Conservation (phyloP, 192 early-diverging fungal genomes). For the Geranomyces variabilis region DNA sequence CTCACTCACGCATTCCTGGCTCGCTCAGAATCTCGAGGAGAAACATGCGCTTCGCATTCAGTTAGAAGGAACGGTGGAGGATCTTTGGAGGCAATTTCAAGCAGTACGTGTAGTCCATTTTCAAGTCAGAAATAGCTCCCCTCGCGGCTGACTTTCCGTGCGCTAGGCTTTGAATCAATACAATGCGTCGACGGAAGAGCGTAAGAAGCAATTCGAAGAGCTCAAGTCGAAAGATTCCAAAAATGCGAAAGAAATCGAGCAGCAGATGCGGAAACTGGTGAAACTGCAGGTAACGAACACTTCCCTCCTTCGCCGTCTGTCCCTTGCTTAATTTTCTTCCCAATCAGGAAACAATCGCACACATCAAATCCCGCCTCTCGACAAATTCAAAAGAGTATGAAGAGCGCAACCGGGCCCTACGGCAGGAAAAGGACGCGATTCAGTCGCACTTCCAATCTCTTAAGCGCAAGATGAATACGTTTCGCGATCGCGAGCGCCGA, state of each 20-base stretch:
- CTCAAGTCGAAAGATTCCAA: conserved; percentile 63
- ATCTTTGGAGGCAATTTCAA: conserved; percentile 63
- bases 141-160: no score
- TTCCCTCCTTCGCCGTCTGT: background rate
- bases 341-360: conserved; percentile 55
- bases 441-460: conserved; percentile 59
- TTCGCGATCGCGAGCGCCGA: conserved; percentile 54
- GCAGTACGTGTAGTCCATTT: conserved; percentile 25
- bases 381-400: conserved; percentile 57
- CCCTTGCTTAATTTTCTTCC: background rate
- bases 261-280: conserved; percentile 63
- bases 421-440: conserved; percentile 60
- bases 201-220: conserved; percentile 65
- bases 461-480: conserved; percentile 59
- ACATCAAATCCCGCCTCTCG: conserved; percentile 49
- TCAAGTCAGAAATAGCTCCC: conserved; percentile 1
- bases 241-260: conserved; percentile 63
- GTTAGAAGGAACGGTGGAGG: conserved; percentile 64
- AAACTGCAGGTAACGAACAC: conserved; percentile 51
- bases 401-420: conserved; percentile 49
- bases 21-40: conserved; percentile 59
- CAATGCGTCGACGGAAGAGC: conserved; percentile 59
- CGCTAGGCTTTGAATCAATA: conserved; percentile 56
- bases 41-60: conserved; percentile 66
- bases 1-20: background rate